A percentile compares a stretch with the other conserved stretches of the same genome.
phyloP scores from a whole-genome alignment of 164 flowering plant genomes.

The Berberis vulgaris region DNA sequence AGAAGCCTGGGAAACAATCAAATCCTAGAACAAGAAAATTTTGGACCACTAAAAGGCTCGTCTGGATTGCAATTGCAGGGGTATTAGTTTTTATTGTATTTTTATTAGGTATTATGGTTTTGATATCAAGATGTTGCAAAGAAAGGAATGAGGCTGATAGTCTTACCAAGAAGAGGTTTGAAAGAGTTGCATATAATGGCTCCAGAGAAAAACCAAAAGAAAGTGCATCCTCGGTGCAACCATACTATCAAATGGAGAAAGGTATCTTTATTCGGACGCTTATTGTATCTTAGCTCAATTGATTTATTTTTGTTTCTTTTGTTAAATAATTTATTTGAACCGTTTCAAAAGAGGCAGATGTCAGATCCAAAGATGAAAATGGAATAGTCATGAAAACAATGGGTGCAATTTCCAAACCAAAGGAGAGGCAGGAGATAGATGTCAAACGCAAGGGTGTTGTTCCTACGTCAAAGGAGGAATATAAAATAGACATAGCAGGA shows the following conservation, averaged over 20 bases:
- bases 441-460: background rate
- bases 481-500: conserved; percentile 17
- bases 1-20: conserved; percentile 18
- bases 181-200: conserved; percentile 10
- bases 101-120: conserved; percentile 30
- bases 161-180: conserved; percentile 16
- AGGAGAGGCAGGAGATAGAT: conserved; percentile 11
- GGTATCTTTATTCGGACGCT: conserved; percentile 21
- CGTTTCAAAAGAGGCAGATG: conserved; percentile 20
- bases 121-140: conserved; percentile 26
- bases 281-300: background rate
- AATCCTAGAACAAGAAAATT: conserved; percentile 12
- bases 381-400: conserved; percentile 9
- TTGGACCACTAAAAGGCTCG: conserved; percentile 27
- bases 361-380: conserved; percentile 24
- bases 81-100: conserved; percentile 20
- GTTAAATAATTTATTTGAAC: conserved; percentile 2
- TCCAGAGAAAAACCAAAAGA: conserved; percentile 20
- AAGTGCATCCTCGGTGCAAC: conserved; percentile 19
- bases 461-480: conserved; percentile 17
- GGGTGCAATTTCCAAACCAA: conserved; percentile 7
- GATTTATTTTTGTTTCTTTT: background rate
- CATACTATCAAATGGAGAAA: conserved; percentile 20
- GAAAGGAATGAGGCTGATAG: conserved; percentile 17
- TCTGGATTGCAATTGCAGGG: conserved; percentile 33